Conservation (phyloP, 2,329 filamentous ascomycete species). For the Sporothrix brunneoviolacea region DNA sequence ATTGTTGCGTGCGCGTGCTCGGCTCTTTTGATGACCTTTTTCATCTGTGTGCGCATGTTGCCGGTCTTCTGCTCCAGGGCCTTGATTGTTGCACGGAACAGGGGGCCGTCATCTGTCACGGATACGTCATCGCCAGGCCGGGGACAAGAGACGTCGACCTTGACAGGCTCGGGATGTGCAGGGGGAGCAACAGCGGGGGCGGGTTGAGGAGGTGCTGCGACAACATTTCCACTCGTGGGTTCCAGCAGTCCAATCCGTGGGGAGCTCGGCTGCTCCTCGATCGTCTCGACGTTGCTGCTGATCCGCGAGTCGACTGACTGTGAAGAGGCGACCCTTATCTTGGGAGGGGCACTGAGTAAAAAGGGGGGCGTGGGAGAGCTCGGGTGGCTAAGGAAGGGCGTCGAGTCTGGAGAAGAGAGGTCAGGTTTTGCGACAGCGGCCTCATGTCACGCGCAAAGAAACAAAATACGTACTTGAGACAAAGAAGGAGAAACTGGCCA, state of each 20-base stretch:
- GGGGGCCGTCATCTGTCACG: conserved; percentile 81
- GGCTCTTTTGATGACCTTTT: conserved; percentile 90
- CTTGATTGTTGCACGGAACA: conserved; percentile 96
- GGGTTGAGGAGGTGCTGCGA: conserved; percentile 19
- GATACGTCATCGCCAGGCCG: conserved; percentile 80
- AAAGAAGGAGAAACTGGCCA: conserved; percentile 93
- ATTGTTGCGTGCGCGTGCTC: conserved; percentile 80
- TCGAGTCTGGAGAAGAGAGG: conserved; percentile 35
- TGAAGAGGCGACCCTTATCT: conserved; percentile 74
- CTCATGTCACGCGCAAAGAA: too few relatives aligned
- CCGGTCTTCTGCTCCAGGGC: conserved; percentile 93
- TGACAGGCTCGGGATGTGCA: conserved; percentile 49
- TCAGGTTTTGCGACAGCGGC: too few relatives aligned
- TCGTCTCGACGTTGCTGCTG: conserved; percentile 64
- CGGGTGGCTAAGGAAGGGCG: conserved; percentile 46
- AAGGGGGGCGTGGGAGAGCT: conserved; percentile 66
- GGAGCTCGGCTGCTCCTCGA: conserved; percentile 54
- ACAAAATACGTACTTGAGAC: conserved; percentile 59
- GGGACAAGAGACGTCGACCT: conserved; percentile 81
- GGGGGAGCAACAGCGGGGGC: conserved; percentile 7
- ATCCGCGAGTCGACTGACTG: conserved; percentile 81
- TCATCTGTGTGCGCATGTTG: conserved; percentile 89
- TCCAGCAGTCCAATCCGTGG: conserved; percentile 30
- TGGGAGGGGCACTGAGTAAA: conserved; percentile 64
- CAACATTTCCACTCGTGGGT: conserved; percentile 14